phyloP scores from a whole-genome alignment of 768 basidiomycete genomes.

The Cystofilobasidium macerans region DNA sequence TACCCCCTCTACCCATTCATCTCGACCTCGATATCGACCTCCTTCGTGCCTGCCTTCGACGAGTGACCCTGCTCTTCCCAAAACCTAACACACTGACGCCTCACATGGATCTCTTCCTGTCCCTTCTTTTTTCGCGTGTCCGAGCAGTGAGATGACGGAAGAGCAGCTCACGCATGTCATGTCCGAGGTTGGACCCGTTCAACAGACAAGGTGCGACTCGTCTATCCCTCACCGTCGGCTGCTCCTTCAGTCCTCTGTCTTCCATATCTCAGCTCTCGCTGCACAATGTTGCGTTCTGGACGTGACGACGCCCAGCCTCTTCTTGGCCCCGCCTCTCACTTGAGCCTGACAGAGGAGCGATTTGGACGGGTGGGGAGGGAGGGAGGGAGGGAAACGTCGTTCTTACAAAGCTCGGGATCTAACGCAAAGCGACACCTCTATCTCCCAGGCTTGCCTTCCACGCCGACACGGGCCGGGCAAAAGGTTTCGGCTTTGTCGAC shows the following conservation, averaged over 20 bases:
- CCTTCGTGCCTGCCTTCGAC: neutral
- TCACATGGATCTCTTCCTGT: no score
- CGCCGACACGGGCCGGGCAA: conserved; percentile 36
- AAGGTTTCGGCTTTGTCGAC: conserved; percentile 39
- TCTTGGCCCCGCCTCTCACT: neutral
- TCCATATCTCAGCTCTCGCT: no score
- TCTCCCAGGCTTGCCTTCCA: conserved; percentile 37
- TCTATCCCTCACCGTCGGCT: no score
- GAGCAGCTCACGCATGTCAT: conserved; percentile 38
- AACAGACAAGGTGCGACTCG: conserved; percentile 35
- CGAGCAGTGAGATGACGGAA: conserved; percentile 38
- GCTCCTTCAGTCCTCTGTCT: no score
- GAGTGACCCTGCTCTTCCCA: neutral
- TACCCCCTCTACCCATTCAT: no score
- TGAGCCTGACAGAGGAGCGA: neutral
- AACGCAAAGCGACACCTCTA: no score
- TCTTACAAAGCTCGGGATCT: no score
- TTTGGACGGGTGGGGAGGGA: no score
- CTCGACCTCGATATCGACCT: no score
- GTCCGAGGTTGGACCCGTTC: conserved; percentile 38
- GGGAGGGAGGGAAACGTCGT: no score
- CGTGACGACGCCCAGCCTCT: neutral
- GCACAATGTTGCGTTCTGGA: no score
- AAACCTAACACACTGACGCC: neutral
- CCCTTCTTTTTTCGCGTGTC: no score